Evolutionary conservation across 768 basidiomycete genomes (phyloP), one percentile per base, ranked within the genome.

Genomic region (Boletales sp.): DNA sequence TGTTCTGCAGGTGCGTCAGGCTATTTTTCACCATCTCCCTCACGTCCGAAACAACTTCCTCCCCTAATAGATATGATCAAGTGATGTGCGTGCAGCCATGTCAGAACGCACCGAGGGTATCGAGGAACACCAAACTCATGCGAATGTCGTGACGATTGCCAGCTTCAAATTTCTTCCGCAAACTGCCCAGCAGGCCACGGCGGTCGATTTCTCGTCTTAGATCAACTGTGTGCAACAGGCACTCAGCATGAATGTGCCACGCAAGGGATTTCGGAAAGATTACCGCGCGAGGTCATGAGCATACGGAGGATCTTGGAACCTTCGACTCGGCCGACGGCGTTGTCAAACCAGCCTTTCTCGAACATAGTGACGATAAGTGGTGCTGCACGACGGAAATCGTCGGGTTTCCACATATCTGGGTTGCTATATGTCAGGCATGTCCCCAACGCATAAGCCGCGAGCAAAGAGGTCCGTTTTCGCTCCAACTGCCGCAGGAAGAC

Each of bases 341-440:
- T 51, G 8, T 55, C 51, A 39, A 55, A 53, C 47, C 54, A 55
- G 40, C 47, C 35, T 18, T 55, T 56, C n/a, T 53, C 25, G n/a
- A 56, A 3, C 55, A 56, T 49, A 14, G 10, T 3, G 14, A 46
- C 5, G 32, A 49, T n/a, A 6, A 14, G 15, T 2, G 15, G 4
- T 18, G 41, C 41, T 8, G 30, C 44, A 35, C 17, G 33, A n/a
- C 12, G 2, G 11, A 40, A 18, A 25, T 45, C n/a, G 13, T 3
- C 8, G 3, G 17, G 1, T 8, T 15, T 32, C 45, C 18, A 14
- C 37, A 46, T 40, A 6, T 28, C 48, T 53, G 18, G 28, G 18
- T n/a, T 5, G 25, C 25, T 17, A 19, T 13, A 4, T 32, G 14
- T 25, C 30, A 56, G 13, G 34, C 48, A 56, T 12, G 18, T 30